Conservation (phyloP, 305 asterid genomes). For the Ajuga reptans region DNA sequence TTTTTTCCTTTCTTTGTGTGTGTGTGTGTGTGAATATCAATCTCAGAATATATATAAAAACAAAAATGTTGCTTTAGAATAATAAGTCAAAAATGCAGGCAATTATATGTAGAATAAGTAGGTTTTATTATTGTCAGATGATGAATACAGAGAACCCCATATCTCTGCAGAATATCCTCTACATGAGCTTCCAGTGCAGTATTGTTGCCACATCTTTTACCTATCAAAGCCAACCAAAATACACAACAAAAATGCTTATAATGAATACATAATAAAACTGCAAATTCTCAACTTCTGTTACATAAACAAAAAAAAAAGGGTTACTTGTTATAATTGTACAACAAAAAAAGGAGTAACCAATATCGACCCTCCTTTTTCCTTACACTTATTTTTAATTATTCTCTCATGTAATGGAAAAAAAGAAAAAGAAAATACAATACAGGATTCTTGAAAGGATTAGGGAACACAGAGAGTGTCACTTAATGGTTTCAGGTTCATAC, state of each 20-base stretch:
- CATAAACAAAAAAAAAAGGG: not conserved
- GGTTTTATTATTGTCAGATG: slow-evolving; percentile 7
- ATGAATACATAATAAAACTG: slow-evolving; percentile 24
- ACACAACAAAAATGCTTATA: slow-evolving; percentile 29
- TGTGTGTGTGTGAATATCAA: too few species aligned
- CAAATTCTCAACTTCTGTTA: slow-evolving; percentile 21
- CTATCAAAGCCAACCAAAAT: slow-evolving; percentile 43
- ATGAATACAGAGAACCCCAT: slow-evolving; percentile 23
- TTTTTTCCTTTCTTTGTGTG: too few species aligned
- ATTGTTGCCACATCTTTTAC: slow-evolving; percentile 85
- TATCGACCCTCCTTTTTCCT: slow-evolving; percentile 23
- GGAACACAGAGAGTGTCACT: slow-evolving; percentile 23
- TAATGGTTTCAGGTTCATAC: slow-evolving; percentile 54
- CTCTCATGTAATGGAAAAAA: slow-evolving; percentile 19
- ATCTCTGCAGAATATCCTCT: slow-evolving; percentile 39
- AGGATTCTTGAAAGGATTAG: slow-evolving; percentile 22
- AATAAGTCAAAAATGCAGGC: not conserved
- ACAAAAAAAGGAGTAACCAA: slow-evolving; percentile 22
- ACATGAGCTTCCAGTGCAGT: slow-evolving; percentile 88
- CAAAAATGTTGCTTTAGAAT: not conserved
- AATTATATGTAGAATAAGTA: not conserved
- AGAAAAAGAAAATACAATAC: slow-evolving; percentile 29
- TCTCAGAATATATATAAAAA: too few species aligned
- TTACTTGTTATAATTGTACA: slow-evolving; percentile 17
- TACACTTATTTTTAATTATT: slow-evolving; percentile 20